Evolutionary conservation across 768 basidiomycete genomes (phyloP).

Genomic region (Strobilomyces echinocephalus): DNA sequence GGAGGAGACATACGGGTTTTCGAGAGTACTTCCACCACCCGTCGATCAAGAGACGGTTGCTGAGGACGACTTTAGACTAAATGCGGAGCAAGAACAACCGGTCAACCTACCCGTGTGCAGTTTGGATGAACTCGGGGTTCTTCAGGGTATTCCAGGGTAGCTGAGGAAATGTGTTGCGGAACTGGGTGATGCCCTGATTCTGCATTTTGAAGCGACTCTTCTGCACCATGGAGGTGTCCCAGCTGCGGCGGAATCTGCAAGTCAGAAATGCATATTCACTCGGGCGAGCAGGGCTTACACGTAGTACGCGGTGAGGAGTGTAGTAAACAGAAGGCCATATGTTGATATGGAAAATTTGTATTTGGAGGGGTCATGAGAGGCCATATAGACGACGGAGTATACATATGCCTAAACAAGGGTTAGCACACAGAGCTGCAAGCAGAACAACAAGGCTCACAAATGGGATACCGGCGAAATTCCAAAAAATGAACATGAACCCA

Average conservation of each 20-base stretch:
- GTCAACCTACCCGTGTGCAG: constrained; percentile 73
- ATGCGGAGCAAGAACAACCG: neutral
- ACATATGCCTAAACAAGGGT: constrained; percentile 69
- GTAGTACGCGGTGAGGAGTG: constrained; percentile 80
- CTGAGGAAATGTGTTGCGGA: constrained; percentile 92
- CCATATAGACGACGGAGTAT: constrained; percentile 97
- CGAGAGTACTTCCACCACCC: constrained; percentile 95
- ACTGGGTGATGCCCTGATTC: constrained; percentile 78
- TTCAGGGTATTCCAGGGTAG: constrained; percentile 76
- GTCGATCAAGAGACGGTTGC: constrained; percentile 84
- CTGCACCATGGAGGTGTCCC: constrained; percentile 93
- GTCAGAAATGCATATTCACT: neutral
- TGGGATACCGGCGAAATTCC: constrained; percentile 92
- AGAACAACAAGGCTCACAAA: constrained; percentile 55
- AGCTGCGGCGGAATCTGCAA: constrained; percentile 42
- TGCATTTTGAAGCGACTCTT: constrained; percentile 99
- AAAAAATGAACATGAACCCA: constrained; percentile 98
- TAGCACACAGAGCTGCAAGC: neutral
- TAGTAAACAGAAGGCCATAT: constrained; percentile 68
- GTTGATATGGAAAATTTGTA: constrained; percentile 81
- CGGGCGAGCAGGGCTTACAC: constrained; percentile 47
- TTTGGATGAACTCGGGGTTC: constrained; percentile 90
- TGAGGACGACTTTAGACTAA: constrained; percentile 25
- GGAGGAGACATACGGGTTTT: constrained; percentile 65
- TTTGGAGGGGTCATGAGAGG: constrained; percentile 80